Base-by-base conservation (phyloP, 2,329 filamentous ascomycete genomes). In the Macrophomina pseudophaseolina region DNA sequence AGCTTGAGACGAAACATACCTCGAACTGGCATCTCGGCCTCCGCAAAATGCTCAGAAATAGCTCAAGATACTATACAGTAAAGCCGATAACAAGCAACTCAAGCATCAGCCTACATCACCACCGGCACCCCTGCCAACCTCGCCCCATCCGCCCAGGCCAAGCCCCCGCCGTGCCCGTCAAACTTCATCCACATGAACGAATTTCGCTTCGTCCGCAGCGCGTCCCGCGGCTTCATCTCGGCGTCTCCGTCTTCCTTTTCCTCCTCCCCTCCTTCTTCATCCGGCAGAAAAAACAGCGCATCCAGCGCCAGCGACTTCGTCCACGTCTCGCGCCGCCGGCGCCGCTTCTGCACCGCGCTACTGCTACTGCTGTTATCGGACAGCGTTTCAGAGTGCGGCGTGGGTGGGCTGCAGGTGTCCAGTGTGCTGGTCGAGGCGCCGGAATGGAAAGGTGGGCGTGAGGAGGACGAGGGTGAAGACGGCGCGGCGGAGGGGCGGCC, bases 151-250 rank as follows among this genome's bases (percentile, higher is more conserved):
- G 56, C 56, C 56, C 56, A 60, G 40, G 56, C 42, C 56, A 60
- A 44, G 6, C 56, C 42, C 9, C 56, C 28, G 4, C 40, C 42
- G n/a, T 60, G 42, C 0, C 56, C 56, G 6, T 60, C 42, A 48
- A 60, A 60, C 42, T 60, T 46, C 56, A 60, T 60, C 56, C 56
- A 60, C 56, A 60, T 60, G 28, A 60, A 60, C 18, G 40, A 48
- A 14, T 60, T 40, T 5, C 56, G 30, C 30, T 35, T 60, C 30
- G 56, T 14, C 16, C 9, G 28, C 7, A 44, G 56, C 28, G 42
- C n/a, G 5, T 46, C 30, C 16, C 14, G 7, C 28, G 28, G 42
- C 38, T 28, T n/a, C 28, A 6, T n/a, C 14, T 48, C 56, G 1
- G 18, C 30, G 6, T 18, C 30, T 3, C 6, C 28, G 1, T 32